Evolutionary conservation across 768 basidiomycete species (phyloP), one percentile per base, ranked within the genome.

Genomic region (Boletus vinaceobasis): DNA sequence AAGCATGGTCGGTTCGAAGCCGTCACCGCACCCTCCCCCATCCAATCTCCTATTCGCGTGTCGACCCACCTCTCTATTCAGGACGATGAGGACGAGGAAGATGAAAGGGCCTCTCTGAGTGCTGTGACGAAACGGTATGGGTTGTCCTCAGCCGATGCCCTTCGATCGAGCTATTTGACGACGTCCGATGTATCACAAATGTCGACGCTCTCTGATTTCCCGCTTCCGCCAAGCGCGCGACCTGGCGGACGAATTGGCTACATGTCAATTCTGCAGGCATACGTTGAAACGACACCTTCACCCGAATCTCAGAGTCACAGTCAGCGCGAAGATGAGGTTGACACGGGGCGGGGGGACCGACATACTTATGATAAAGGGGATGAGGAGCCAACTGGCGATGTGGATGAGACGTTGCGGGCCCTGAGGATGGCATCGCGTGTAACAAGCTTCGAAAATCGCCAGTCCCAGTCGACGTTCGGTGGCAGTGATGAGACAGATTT

Each of bases 161-260:
- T 74, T 5, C 77, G 79, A 13, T 74, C 77, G 55, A 90, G 88
- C 65, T 85, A 79, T 65, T 72, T 83, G 75, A 90, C 87, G 32
- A 77, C 76, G 2, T 86, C 85, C 0, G 73, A 69, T 36, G 58
- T 72, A 10, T 89, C 88, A 1, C 77, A 78, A 31, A 89, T 90
- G 76, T 88, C 87, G 2, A 76, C 77, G 9, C 76, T 89, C 14
- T 88, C 86, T 5, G 88, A 88, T 61, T 90, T 90, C 65, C 88
- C 87, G 2, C 71, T 70, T 9, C 87, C 87, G 4, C 87, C 87
- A 0, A 55, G 55, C 3, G 61, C 67, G n/a, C 49, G 61, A 46
- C 51, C 57, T 1, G 56, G 60, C 44, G 65, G 66, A 37, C 74
- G 74, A 7, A 7, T 11, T 13, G 47, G 17, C 35, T 35, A 36